A percentile compares a stretch with the other conserved stretches of the same genome.
Evolutionary conservation across 176 grass and related monocot species (phyloP).

Genomic region (Cymbopogon citratus): DNA sequence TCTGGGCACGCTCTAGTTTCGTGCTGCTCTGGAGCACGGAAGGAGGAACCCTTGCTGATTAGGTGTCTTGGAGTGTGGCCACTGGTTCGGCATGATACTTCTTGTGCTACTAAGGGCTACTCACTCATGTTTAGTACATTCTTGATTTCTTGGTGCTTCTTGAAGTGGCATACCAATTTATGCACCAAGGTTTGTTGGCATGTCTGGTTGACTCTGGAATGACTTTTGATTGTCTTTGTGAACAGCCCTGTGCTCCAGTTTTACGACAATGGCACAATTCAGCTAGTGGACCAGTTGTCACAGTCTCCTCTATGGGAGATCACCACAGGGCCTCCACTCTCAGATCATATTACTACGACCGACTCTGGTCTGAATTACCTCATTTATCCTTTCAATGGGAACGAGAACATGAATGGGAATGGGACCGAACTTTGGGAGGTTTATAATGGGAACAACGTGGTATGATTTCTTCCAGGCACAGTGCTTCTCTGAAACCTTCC

Average conservation of each 20-base stretch:
- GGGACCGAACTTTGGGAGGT: constrained; percentile 37
- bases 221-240: neutral
- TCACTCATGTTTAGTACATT: neutral
- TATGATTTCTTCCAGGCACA: constrained; percentile 32
- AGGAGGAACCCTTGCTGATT: neutral
- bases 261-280: constrained; percentile 47
- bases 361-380: constrained; percentile 33
- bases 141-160: neutral
- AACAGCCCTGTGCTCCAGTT: constrained; percentile 36
- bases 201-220: neutral
- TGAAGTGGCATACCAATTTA: neutral
- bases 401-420: neutral
- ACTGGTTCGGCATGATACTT: neutral
- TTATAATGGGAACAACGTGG: constrained; percentile 39
- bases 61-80: neutral
- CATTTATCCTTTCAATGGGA: constrained; percentile 31
- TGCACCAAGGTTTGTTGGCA: neutral
- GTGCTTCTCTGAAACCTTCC: neutral
- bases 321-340: constrained; percentile 44
- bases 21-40: neutral
- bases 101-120: neutral
- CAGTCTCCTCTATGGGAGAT: constrained; percentile 43
- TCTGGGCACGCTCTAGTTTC: neutral
- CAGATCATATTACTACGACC: constrained; percentile 22
- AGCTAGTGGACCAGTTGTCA: constrained; percentile 37